phyloP scores from a whole-genome alignment of 2,329 filamentous ascomycete species.

The Chaetothyriales sp. region DNA sequence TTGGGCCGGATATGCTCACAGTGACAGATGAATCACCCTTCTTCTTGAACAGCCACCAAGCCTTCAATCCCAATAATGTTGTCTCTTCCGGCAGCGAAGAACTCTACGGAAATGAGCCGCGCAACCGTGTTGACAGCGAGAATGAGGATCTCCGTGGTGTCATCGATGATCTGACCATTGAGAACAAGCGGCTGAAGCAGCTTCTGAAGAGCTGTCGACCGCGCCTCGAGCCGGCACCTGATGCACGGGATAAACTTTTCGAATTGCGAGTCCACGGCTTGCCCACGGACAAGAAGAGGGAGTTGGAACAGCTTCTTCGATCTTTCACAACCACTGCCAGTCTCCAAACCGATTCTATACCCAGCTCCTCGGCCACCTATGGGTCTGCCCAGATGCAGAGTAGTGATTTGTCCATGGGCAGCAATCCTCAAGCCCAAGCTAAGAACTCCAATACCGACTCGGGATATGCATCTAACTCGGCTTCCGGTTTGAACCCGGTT shows the following conservation, averaged over 20 bases:
- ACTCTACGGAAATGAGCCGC: slow-evolving; percentile 17
- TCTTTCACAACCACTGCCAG: slow-evolving; percentile 36
- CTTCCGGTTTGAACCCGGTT: slow-evolving; percentile 10
- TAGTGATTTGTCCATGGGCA: slow-evolving; percentile 3
- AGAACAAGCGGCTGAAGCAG: slow-evolving; percentile 65
- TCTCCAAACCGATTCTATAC: slow-evolving; percentile 5
- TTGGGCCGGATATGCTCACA: not conserved
- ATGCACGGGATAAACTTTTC: slow-evolving; percentile 64
- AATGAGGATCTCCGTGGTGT: slow-evolving; percentile 65
- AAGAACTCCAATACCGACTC: slow-evolving; percentile 15
- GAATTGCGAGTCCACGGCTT: slow-evolving; percentile 68
- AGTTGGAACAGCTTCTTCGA: slow-evolving; percentile 57
- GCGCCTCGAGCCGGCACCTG: slow-evolving; percentile 29
- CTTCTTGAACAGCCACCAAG: slow-evolving; percentile 18
- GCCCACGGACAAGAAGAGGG: slow-evolving; percentile 55
- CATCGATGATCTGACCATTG: slow-evolving; percentile 73
- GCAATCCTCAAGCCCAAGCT: not conserved
- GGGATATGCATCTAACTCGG: slow-evolving; percentile 27
- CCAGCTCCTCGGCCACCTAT: slow-evolving; percentile 4
- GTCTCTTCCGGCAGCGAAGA: slow-evolving; percentile 13
- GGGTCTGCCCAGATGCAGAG: not conserved
- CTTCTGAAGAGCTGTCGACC: slow-evolving; percentile 46
- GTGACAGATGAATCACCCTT: slow-evolving; percentile 21
- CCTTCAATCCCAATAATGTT: slow-evolving; percentile 6
- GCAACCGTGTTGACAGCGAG: slow-evolving; percentile 35